Conservation (phyloP, 768 basidiomycete species). For the Agaricus subrufescens region DNA sequence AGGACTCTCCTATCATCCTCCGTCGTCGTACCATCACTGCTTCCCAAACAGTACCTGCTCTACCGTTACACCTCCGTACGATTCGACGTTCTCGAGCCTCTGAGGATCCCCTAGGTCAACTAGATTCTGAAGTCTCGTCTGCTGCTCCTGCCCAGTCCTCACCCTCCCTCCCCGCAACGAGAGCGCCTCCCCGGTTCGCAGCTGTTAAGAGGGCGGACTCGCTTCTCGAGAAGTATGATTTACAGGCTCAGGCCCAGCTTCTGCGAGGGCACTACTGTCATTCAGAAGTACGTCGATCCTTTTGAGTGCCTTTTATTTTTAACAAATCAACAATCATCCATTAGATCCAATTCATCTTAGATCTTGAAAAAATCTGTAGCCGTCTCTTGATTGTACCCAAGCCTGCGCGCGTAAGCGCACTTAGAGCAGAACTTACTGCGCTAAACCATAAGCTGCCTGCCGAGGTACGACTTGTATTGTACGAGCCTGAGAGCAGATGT, state of each 20-base stretch:
- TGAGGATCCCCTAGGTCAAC: constrained; percentile 72
- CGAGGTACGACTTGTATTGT: constrained; percentile 51
- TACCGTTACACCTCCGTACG: constrained; percentile 57
- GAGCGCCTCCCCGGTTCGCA: constrained; percentile 40
- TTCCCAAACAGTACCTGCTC: constrained; percentile 70
- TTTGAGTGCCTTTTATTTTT: neutral
- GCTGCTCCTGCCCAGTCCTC: constrained; percentile 62
- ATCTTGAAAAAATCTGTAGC: constrained; percentile 90
- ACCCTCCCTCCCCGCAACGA: constrained; percentile 54
- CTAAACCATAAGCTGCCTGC: constrained; percentile 96
- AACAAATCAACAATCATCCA: constrained; percentile 12
- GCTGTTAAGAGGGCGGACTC: constrained; percentile 43
- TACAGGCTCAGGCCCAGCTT: constrained; percentile 62
- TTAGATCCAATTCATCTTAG: constrained; percentile 82
- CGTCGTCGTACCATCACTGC: constrained; percentile 53
- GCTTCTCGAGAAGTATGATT: constrained; percentile 66
- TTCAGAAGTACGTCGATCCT: constrained; percentile 58
- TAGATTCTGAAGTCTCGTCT: constrained; percentile 39
- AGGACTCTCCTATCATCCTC: constrained; percentile 18
- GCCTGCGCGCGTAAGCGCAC: constrained; percentile 92
- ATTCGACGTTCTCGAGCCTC: constrained; percentile 54
- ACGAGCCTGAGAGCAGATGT: constrained; percentile 3
- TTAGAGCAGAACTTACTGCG: constrained; percentile 91
- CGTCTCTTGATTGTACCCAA: constrained; percentile 87
- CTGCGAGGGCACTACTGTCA: constrained; percentile 85